A percentile compares a stretch with the other conserved stretches of the same genome.
These are phyloP conservation scores for Rubia peregrina DNA, from an alignment of 305 asterid species.

Conservation along the genomic window DNA sequence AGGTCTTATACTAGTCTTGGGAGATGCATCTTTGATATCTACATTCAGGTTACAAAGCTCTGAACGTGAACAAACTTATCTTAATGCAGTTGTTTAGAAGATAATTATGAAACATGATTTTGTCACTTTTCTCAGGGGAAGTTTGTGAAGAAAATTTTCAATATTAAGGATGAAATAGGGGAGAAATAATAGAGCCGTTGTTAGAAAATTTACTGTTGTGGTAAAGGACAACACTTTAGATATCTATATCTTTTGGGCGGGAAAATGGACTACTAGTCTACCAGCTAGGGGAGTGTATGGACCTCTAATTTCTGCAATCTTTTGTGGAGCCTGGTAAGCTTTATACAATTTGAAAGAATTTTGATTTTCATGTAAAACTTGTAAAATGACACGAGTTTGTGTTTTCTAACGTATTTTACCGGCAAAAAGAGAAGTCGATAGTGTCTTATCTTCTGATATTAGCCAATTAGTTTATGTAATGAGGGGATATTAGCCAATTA, in stretches of 20 bases:
- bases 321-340: constrained; percentile 44
- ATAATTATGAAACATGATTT: background rate
- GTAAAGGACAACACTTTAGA: constrained; percentile 42
- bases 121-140: constrained; percentile 33
- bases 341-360: background rate
- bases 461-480: no score
- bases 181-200: constrained; percentile 41
- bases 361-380: background rate
- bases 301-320: constrained; percentile 72
- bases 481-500: no score
- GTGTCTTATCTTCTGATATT: no score
- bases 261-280: constrained; percentile 54
- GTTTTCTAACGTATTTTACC: background rate
- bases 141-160: constrained; percentile 44
- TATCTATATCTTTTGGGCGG: constrained; percentile 64
- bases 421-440: no score
- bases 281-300: constrained; percentile 56
- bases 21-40: constrained; percentile 53
- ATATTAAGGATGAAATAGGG: constrained; percentile 46
- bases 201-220: constrained; percentile 25
- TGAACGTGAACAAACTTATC: background rate
- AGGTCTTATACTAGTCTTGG: constrained; percentile 46
- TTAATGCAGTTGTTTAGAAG: background rate
- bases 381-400: background rate
- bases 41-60: constrained; percentile 32